Conservation (phyloP, 169 alveolate species). For the Eimeria maxima region DNA sequence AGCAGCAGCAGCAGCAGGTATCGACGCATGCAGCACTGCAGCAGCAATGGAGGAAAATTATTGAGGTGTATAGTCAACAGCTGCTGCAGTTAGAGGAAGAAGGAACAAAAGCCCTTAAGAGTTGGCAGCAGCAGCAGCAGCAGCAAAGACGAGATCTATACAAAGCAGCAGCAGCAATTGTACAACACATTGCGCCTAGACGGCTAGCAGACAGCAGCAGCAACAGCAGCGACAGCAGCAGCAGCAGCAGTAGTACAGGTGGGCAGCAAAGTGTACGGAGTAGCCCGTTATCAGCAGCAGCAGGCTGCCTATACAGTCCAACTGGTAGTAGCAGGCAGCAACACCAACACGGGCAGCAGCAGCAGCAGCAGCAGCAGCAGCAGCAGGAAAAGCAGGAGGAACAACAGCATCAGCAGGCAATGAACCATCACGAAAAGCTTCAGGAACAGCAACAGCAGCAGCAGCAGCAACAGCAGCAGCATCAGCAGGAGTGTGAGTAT, state of each 20-base stretch:
- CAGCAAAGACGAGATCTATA: not conserved
- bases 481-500: not conserved
- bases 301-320: not conserved
- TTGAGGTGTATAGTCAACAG: not conserved
- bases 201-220: not conserved
- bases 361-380: too few relatives aligned
- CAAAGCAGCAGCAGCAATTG: not conserved
- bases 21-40: not conserved
- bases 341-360: not conserved
- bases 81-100: constrained; percentile 34
- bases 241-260: not conserved
- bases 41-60: not conserved
- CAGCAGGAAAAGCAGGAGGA: not conserved
- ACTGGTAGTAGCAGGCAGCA: too few relatives aligned
- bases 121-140: constrained; percentile 1
- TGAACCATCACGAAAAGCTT: too few relatives aligned
- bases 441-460: not conserved
- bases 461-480: not conserved
- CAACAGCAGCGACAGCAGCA: not conserved
- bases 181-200: not conserved
- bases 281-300: not conserved
- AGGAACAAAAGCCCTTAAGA: not conserved
- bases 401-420: too few relatives aligned
- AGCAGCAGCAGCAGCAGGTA: not conserved
- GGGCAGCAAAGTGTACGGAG: too few relatives aligned